A percentile compares a stretch with the other conserved stretches of the same genome.
Evolutionary conservation across 768 basidiomycete species (phyloP).

Genomic region (Kwoniella europaea): DNA sequence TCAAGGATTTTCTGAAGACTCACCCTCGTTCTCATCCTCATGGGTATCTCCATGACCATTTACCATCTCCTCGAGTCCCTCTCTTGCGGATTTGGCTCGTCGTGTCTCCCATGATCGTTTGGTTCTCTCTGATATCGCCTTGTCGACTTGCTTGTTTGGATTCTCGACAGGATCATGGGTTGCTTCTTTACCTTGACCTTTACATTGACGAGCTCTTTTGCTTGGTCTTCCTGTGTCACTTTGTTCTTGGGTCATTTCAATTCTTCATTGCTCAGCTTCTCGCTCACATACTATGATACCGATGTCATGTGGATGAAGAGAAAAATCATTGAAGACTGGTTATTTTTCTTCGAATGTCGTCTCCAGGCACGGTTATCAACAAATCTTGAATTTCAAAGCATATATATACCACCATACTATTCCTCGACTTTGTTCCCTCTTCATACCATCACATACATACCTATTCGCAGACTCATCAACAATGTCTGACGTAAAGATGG

Average conservation of each 20-base stretch:
- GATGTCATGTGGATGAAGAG: neutral
- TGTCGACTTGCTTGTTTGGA: neutral
- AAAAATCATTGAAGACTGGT: neutral
- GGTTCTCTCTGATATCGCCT: constrained; percentile 19
- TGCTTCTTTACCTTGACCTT: constrained; percentile 2
- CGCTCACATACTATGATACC: neutral
- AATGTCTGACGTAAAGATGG: constrained; percentile 13
- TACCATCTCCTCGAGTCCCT: constrained; percentile 1
- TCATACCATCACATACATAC: no score
- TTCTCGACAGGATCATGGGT: neutral
- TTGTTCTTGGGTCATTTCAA: neutral
- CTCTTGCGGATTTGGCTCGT: constrained; percentile 2
- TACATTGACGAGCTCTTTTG: neutral
- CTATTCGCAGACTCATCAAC: no score
- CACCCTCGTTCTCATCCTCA: neutral
- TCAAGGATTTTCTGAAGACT: no score
- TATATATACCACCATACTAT: no score
- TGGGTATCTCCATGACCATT: neutral
- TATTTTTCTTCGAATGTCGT: constrained; percentile 3
- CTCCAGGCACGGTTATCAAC: constrained; percentile 20
- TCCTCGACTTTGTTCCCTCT: no score
- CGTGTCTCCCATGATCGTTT: constrained; percentile 26
- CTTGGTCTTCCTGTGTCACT: neutral
- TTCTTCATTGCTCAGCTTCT: neutral
- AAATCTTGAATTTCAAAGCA: no score